Percentiles rank a stretch among this genome's conserved stretches.
Conservation (phyloP, 345 rosid species). For the Salix udensis region DNA sequence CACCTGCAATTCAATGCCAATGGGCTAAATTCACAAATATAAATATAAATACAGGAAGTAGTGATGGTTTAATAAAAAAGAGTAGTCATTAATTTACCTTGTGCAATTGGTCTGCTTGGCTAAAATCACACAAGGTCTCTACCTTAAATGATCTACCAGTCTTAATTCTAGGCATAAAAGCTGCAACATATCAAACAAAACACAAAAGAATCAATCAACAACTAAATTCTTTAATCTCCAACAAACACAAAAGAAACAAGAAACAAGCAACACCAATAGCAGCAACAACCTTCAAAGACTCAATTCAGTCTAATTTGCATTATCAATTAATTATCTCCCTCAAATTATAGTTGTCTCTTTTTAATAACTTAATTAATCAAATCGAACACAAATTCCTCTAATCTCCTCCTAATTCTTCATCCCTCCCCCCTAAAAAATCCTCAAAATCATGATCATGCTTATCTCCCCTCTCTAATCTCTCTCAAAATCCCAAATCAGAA, state of each 20-base stretch:
- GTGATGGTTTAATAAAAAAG: background rate
- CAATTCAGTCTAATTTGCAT: background rate
- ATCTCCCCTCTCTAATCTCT: background rate
- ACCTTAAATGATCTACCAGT: slow-evolving; percentile 63
- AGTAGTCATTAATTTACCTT: slow-evolving; percentile 39
- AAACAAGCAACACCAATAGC: background rate
- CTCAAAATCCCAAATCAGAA: background rate
- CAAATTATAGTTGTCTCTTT: background rate
- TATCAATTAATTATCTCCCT: background rate
- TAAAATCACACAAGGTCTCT: slow-evolving; percentile 71
- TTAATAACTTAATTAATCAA: background rate
- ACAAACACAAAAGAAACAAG: background rate
- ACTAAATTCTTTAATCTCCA: background rate
- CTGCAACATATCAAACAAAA: slow-evolving; percentile 39
- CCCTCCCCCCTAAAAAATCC: background rate
- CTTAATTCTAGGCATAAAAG: slow-evolving; percentile 81
- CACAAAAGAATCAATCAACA: background rate
- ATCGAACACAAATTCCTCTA: background rate
- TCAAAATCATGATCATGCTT: background rate
- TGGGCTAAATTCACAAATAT: background rate
- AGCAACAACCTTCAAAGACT: background rate
- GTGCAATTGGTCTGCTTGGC: slow-evolving; percentile 53
- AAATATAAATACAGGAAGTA: background rate
- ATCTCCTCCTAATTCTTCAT: background rate
- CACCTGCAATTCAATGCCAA: slow-evolving; percentile 32